phyloP scores from a whole-genome alignment of 2,329 filamentous ascomycete species.

The Phyllosticta capitalensis region DNA sequence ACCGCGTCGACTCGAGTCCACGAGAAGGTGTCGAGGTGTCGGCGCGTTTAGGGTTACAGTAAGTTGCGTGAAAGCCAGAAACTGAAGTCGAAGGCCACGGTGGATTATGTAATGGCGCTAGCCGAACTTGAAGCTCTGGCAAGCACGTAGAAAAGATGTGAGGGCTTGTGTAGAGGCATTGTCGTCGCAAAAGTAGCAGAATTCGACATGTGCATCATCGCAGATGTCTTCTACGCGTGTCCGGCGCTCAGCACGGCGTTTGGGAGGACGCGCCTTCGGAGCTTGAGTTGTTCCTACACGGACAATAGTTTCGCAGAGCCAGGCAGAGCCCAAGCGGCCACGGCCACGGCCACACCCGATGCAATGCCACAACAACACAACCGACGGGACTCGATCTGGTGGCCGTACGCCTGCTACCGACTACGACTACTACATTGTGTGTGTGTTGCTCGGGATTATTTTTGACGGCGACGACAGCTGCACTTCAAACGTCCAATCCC shows the following conservation, averaged over 20 bases:
- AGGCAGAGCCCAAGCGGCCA: too few relatives aligned
- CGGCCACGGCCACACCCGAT: too few relatives aligned
- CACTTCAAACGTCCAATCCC: too few relatives aligned
- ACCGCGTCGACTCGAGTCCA: too few relatives aligned
- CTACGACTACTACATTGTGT: too few relatives aligned
- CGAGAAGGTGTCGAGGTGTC: conserved; percentile 3
- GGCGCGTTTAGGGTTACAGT: conserved; percentile 14
- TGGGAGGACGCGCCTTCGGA: conserved; percentile 9
- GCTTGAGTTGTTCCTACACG: conserved; percentile 5
- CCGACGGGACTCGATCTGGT: too few relatives aligned
- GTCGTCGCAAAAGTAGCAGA: background rate
- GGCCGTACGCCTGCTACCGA: too few relatives aligned
- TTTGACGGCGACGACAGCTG: too few relatives aligned
- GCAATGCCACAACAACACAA: too few relatives aligned
- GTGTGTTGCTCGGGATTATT: too few relatives aligned
- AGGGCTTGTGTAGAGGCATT: background rate
- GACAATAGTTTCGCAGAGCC: background rate
- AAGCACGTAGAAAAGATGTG: conserved; percentile 1
- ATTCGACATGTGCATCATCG: background rate
- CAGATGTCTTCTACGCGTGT: conserved; percentile 1
- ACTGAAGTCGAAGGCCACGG: background rate
- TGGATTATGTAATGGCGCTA: conserved; percentile 12
- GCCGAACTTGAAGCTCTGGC: conserved; percentile 8
- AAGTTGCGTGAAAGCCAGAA: conserved; percentile 16
- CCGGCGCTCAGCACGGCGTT: conserved; percentile 2